Evolutionary conservation across 352 stramenopile genomes (phyloP), one percentile per base, ranked within the genome.

Genomic region (Phytophthora sp.): DNA sequence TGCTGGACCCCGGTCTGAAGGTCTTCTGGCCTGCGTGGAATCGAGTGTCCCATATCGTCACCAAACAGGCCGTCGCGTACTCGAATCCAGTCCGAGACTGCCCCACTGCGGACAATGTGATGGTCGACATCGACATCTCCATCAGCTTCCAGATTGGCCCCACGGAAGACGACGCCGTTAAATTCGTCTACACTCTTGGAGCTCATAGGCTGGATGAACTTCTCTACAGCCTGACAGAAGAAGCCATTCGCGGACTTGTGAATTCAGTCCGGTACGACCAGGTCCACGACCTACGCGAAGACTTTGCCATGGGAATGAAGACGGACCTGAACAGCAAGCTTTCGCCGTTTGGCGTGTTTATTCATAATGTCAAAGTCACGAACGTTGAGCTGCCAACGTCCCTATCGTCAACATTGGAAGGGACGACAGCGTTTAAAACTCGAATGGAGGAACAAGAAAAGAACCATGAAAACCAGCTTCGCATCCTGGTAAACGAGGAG

Each of bases 401-500:
- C 21, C 68, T 96, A 4, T 94, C 84, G 6, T 59, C 65, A 18
- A 90, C 77, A 15, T 74, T 96, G 16, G 89, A 96, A 55, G 79
- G 87, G 42, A 94, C 86, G 29, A 92, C 86, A 9, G 84, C 82
- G 16, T 94, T 95, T 70, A 94, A 96, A 75, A 94, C 86, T 6
- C 77, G 83, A 20, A 96, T 96, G 82, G 82, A 91, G 42, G 86
- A 96, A 67, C 85, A 94, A 62, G 86, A 95, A 63, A 96, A 96
- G 76, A 94, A 92, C 57, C 85, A 96, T 56, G 86, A 95, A 73
- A 96, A 93, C 73, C 83, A 86, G 18, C 64, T 94, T 67, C 78
- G 89, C 23, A 91, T 92, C 16, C 54, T 96, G n/a, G 47, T 95
- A 30, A 94, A 96, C 47, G 75, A 95, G 63, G 88, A 94, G 44